A percentile compares a stretch with the other conserved stretches of the same genome.
Conservation (phyloP, 192 early-diverging fungal genomes). For the Martensiomyces pterosporus region DNA sequence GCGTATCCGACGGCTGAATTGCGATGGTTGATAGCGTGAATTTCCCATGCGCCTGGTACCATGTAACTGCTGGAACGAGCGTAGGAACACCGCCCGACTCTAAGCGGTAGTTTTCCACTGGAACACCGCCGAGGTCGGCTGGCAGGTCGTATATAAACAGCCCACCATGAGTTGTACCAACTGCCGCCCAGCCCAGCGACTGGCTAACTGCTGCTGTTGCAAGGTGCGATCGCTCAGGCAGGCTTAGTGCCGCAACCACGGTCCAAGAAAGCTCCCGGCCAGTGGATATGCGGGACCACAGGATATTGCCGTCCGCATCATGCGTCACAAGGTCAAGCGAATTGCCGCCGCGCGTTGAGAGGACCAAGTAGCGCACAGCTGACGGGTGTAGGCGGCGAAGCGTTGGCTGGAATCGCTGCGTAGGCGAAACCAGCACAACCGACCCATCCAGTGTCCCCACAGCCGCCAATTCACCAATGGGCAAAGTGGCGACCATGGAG, state of each 20-base stretch:
- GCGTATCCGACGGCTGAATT: not conserved
- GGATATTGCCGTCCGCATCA: not conserved
- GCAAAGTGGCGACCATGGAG: slow-evolving; percentile 7
- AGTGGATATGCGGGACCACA: slow-evolving; percentile 6
- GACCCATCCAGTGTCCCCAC: slow-evolving; percentile 37
- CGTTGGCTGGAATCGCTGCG: not conserved
- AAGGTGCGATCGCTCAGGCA: slow-evolving; percentile 3
- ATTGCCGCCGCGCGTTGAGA: not conserved
- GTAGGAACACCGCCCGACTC: too few relatives aligned
- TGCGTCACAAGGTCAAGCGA: slow-evolving; percentile 7
- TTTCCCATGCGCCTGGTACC: slow-evolving; percentile 9
- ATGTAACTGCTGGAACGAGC: not conserved
- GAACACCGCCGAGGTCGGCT: not conserved
- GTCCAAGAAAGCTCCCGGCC: not conserved
- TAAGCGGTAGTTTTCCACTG: not conserved
- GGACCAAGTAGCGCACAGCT: not conserved
- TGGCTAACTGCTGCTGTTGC: slow-evolving; percentile 9
- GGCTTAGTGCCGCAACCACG: not conserved
- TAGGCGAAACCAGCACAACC: slow-evolving; percentile 5
- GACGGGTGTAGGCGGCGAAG: slow-evolving; percentile 2
- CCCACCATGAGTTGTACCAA: slow-evolving; percentile 14
- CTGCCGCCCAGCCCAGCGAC: slow-evolving; percentile 6
- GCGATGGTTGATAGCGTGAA: slow-evolving; percentile 3
- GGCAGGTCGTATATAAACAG: slow-evolving; percentile 9
- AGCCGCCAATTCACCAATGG: slow-evolving; percentile 10